Evolutionary conservation across 176 grass and related monocot genomes (phyloP).

Genomic region (Rhynchospora tenuis): DNA sequence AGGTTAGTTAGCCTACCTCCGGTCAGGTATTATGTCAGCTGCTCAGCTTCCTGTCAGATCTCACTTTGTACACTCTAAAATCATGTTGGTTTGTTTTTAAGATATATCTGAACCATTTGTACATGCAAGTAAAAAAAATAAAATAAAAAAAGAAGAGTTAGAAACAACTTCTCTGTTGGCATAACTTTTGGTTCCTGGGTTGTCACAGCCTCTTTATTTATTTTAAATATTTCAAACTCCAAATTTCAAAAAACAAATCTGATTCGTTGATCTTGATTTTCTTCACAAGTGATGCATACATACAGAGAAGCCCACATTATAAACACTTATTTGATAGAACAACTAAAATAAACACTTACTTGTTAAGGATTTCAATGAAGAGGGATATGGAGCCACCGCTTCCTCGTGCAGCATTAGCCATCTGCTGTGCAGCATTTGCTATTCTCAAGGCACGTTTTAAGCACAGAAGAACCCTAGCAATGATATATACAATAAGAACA

Average conservation of each 20-base stretch:
- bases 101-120: neutral
- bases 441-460: constrained; percentile 98
- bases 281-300: neutral
- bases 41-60: neutral
- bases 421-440: constrained; percentile 92
- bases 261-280: neutral
- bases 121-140: neutral
- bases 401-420: constrained; percentile 79
- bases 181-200: neutral
- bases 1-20: neutral
- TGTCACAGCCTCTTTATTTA: neutral
- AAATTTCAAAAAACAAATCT: neutral
- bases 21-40: neutral
- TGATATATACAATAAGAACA: constrained; percentile 4
- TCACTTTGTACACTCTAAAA: neutral
- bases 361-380: constrained; percentile 99
- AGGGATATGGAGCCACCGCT: constrained; percentile 66
- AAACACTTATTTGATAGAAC: no score
- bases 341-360: constrained; percentile 49
- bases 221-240: neutral
- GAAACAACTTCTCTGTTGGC: neutral
- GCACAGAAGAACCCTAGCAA: constrained; percentile 90
- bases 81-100: neutral
- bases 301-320: no score
- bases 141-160: no score